phyloP scores from a whole-genome alignment of 257 asterid species.

The Nicotiana paniculata region DNA sequence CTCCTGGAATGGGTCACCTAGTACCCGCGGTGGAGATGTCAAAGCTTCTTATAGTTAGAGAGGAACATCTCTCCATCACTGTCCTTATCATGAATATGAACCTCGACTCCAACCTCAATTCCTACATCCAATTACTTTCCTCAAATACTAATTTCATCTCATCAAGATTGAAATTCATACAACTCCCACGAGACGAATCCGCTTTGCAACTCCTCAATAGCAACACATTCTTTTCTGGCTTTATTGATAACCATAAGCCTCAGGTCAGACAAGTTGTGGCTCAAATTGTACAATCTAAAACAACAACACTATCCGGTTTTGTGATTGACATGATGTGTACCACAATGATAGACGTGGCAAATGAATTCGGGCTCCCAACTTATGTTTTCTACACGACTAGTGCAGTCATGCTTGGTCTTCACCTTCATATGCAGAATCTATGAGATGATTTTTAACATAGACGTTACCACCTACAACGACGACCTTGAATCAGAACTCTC shows the following conservation, averaged over 20 bases:
- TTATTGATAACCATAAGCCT: neutral
- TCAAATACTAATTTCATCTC: neutral
- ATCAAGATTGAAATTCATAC: neutral
- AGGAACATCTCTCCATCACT: neutral
- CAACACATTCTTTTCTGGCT: neutral
- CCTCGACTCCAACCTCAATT: neutral
- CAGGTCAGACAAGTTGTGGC: neutral
- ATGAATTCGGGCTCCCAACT: slow-evolving; percentile 26
- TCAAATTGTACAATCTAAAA: neutral
- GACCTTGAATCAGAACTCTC: neutral
- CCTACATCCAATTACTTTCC: neutral
- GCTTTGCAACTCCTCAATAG: neutral
- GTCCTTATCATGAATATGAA: neutral
- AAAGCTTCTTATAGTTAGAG: neutral
- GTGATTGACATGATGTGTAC: slow-evolving; percentile 33
- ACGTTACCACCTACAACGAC: neutral
- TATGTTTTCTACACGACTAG: slow-evolving; percentile 32
- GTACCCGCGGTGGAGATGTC: neutral
- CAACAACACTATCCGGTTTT: slow-evolving; percentile 13
- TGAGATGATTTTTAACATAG: slow-evolving; percentile 3
- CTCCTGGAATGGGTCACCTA: slow-evolving; percentile 21
- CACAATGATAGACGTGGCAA: slow-evolving; percentile 24
- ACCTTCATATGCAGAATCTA: neutral
- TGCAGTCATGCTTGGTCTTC: slow-evolving; percentile 20
- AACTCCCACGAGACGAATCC: neutral